These are phyloP conservation scores for Kandelia obovata DNA, from an alignment of 345 rosid genomes.

Conservation along the genomic window DNA sequence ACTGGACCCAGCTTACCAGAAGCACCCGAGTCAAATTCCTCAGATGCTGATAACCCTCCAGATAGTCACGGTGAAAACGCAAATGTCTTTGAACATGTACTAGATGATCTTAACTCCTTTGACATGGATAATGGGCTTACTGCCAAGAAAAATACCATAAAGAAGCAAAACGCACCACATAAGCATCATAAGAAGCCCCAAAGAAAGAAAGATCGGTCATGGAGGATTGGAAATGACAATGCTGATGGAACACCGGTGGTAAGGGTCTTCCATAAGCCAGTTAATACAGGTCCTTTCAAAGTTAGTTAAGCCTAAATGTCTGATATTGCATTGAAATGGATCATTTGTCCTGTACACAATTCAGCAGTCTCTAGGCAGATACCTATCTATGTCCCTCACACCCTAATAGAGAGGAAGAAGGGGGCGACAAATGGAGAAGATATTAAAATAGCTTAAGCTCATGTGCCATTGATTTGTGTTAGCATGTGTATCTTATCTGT, in stretches of 20 bases:
- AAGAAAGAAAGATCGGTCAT: slow-evolving; percentile 56
- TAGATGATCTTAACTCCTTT: slow-evolving; percentile 68
- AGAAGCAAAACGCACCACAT: slow-evolving; percentile 50
- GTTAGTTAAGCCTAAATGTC: slow-evolving; percentile 26
- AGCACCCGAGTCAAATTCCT: slow-evolving; percentile 35
- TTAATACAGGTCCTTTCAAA: slow-evolving; percentile 46
- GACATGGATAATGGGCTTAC: slow-evolving; percentile 67
- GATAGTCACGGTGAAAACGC: slow-evolving; percentile 23
- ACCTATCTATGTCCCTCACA: no score
- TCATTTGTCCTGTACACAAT: no score
- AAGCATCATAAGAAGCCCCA: slow-evolving; percentile 77
- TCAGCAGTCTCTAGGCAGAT: no score
- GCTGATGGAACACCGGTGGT: slow-evolving; percentile 75
- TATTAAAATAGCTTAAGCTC: no score
- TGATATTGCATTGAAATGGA: neutral
- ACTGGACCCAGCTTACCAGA: slow-evolving; percentile 26
- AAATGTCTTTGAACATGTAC: slow-evolving; percentile 47
- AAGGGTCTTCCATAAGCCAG: slow-evolving; percentile 60
- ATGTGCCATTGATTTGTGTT: no score
- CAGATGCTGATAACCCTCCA: slow-evolving; percentile 36
- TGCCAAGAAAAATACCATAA: slow-evolving; percentile 37
- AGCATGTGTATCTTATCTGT: no score
- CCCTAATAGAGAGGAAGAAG: no score
- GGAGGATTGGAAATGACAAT: slow-evolving; percentile 61
- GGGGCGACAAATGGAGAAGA: no score